Base-by-base conservation (phyloP, 768 basidiomycete genomes). In the Sporobolomyces pararoseus region DNA sequence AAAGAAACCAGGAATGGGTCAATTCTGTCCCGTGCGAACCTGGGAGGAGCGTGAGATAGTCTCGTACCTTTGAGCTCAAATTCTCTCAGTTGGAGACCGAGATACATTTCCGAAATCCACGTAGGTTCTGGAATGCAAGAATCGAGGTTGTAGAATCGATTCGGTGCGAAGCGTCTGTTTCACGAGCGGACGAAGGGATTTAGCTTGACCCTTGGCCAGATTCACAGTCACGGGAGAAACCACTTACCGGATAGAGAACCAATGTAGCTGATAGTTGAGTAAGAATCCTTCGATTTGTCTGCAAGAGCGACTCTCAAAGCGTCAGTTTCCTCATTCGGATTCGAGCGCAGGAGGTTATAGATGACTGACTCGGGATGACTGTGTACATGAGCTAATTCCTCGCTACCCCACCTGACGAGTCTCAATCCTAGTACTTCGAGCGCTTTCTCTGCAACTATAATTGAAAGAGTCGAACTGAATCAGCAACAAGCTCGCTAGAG, bases 141-240 rank as follows among this genome's bases (percentile, higher is more conserved):
- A 59, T 77, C 75, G 61, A 77, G 71, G 65, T 70, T 74, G 72
- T 76, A 72, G 44, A 66, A 71, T 6, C 75, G 50, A 16, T 69
- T 52, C 10, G 37, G 37, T 19, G 51, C 70, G 34, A 71, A 71
- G 2, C 68, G 65, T 25, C 60, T 57, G n/a, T 50, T 29, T n/a
- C n/a, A n/a, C 39, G 27, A 51, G 25, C 23, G 50, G 39, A 42
- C 39, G 39, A 42, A 47, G 46, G 13, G 21, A 23, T 12, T 47
- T 47, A 13, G 39, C 39, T 42, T 23, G 46, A 23, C 46, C 12
- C 46, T 47, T 47, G 21, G 23, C 6, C 21, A 14, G 46, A 47
- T 47, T 21, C 13, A 13, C 6, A 14, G 21, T 7, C 46, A 6
- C 21, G 46, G n/a, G n/a, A n/a, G n/a, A n/a, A n/a, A n/a, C n/a